Percentiles rank a stretch among this genome's conserved stretches.
Conservation (phyloP, 805 yeast species). For the Saccharomycopsis fermentans region DNA sequence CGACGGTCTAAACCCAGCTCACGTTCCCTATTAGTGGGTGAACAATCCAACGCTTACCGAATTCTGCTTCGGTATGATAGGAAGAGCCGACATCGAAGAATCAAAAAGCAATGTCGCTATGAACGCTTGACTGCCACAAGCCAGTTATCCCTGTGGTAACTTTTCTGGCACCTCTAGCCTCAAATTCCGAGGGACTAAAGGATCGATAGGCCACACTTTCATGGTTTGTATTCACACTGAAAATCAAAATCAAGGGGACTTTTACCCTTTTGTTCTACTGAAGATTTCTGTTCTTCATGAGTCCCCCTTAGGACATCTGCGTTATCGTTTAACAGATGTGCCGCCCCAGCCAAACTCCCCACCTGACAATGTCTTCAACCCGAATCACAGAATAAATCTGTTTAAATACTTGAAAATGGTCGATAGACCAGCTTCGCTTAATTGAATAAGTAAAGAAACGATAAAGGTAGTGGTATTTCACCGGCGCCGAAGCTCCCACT, state of each 20-base stretch:
- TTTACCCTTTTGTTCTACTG: constrained; percentile 39
- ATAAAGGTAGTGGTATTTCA: constrained; percentile 35
- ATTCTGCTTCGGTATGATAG: constrained; percentile 1
- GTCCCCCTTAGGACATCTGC: constrained; percentile 36
- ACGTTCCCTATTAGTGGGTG: constrained; percentile 1
- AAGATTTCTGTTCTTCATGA: constrained; percentile 39
- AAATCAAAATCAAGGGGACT: constrained; percentile 37
- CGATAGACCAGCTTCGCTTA: constrained; percentile 1
- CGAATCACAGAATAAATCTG: neutral
- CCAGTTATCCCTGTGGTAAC: constrained; percentile 30
- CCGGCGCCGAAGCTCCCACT: constrained; percentile 38
- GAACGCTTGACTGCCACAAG: constrained; percentile 1
- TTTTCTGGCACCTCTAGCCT: constrained; percentile 37
- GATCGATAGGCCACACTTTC: constrained; percentile 42
- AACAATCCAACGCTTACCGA: constrained; percentile 1
- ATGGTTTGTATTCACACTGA: constrained; percentile 38
- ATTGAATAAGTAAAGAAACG: constrained; percentile 20
- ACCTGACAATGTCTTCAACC: constrained; percentile 34
- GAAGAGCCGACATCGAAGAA: constrained; percentile 1
- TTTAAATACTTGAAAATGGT: neutral
- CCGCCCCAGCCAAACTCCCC: constrained; percentile 40
- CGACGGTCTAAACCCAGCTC: constrained; percentile 31
- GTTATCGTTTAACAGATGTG: constrained; percentile 38
- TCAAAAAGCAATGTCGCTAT: neutral
- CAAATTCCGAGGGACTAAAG: constrained; percentile 36